Base-by-base conservation (phyloP, 129 eudicot genomes). In the Flaveria robusta region DNA sequence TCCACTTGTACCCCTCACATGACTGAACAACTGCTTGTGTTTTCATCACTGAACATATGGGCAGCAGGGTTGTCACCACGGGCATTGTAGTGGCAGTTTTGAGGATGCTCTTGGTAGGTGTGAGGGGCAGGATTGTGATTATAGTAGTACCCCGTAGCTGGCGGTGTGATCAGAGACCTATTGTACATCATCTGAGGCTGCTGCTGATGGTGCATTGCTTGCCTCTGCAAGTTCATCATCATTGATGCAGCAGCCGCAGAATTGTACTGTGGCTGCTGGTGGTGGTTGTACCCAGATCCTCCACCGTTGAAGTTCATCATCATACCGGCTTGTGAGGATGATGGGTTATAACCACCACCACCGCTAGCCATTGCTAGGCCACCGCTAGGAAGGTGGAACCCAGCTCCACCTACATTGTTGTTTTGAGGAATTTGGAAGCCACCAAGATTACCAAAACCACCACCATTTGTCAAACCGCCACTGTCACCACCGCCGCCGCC, bases 171-270 rank as follows among this genome's bases (percentile, higher is more conserved):
- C 0, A 96, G 91, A 11, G 98, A 81, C 81, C 89, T 78, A 50
- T 93, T 84, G 76, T 90, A 93, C 98, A 93, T 90, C 92, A 93
- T 86, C 86, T 88, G 96, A 16, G 95, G 39, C 39, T 34, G 88
- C 13, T 86, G 93, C 7, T 82, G 85, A 52, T 79, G 89, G 45
- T 66, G 85, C 86, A 70, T 74, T 19, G 74, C 80, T 77, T 86
- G 89, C 80, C 84, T 85, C 86, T 87, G 89, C 80, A 78, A 80
- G 47, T 85, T 87, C 85, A 83, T 49, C 81, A 86, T 82, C 89
- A 85, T 83, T 80, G 86, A 69, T 85, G 87, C 84, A 34, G 39
- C 39, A 34, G 39, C 39, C 26, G 87, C 68, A 1, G 85, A 10
- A 7, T 74, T 74, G 81, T 81, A 81, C 67, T 31, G 75, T 14